phyloP scores from a whole-genome alignment of 805 yeast species.

The Pichia scutulata region DNA sequence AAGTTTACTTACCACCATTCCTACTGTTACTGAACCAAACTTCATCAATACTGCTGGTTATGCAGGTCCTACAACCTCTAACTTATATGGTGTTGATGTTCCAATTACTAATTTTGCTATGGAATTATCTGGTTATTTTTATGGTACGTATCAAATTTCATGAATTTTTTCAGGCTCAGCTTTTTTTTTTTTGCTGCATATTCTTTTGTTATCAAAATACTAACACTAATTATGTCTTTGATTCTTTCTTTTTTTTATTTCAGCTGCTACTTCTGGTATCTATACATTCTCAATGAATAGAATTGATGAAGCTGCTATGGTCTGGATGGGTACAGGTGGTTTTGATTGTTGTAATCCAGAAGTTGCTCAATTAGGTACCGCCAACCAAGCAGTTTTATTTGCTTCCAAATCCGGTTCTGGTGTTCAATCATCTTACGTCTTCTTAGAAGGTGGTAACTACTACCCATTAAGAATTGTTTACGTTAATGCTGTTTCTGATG shows the following conservation, averaged over 20 bases:
- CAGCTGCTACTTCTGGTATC: slow-evolving; percentile 25
- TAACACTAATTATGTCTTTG: not conserved
- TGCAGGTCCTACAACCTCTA: not conserved
- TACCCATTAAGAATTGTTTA: slow-evolving; percentile 18
- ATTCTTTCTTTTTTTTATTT: not conserved
- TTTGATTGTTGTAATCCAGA: slow-evolving; percentile 29
- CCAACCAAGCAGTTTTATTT: slow-evolving; percentile 7
- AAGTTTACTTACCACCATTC: slow-evolving; percentile 1
- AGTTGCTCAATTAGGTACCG: slow-evolving; percentile 1
- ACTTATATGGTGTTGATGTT: slow-evolving; percentile 8
- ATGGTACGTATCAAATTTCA: slow-evolving; percentile 12
- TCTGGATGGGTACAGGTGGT: slow-evolving; percentile 27
- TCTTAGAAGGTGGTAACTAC: slow-evolving; percentile 11
- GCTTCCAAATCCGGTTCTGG: not conserved
- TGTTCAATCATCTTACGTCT: slow-evolving; percentile 7
- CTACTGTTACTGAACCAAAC: slow-evolving; percentile 6
- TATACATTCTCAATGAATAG: slow-evolving; percentile 18
- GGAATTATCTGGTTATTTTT: slow-evolving; percentile 15
- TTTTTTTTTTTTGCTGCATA: not conserved
- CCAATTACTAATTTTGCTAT: slow-evolving; percentile 9
- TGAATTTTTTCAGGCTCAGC: too few relatives aligned
- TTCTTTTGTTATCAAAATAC: slow-evolving; percentile 15
- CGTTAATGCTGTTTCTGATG: slow-evolving; percentile 10
- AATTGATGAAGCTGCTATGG: slow-evolving; percentile 29
- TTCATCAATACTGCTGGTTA: not conserved